Base-by-base conservation (phyloP, 768 basidiomycete species). In the Mycena albidolilacea region DNA sequence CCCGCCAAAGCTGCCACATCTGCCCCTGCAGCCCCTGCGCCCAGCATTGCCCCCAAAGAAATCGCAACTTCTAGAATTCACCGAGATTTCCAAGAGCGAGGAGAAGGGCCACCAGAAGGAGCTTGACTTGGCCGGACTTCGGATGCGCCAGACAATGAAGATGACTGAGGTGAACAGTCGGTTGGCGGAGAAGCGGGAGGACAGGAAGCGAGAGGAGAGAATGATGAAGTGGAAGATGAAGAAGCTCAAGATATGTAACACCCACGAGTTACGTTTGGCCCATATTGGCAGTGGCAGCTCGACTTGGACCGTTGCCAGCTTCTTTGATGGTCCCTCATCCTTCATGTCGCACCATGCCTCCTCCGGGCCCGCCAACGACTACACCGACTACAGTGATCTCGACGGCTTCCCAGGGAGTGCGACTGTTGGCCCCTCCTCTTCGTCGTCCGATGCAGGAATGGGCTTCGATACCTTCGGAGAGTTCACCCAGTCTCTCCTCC, bases 91-190 rank as follows among this genome's bases (percentile, higher is more conserved):
- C 23, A 71, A 71, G 64, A 14, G 6, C 7, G 70, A 71, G 21
- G 64, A 71, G 64, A 50, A 1, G 57, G 60, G 57, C 1, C 63
- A 64, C 12, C 69, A 70, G 55, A 64, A 58, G 17, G 69, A 71
- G 64, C 63, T 71, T 3, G 63, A 71, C 0, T 48, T 71, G 55
- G 70, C 70, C 0, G 14, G 43, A 2, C 30, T 71, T 14, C 44
- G 64, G 3, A 37, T 64, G 2, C 10, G 23, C 14, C 64, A 66
- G 19, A 3, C 10, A 1, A 39, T 66, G 21, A 61, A 38, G 58
- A 5, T 14, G 0, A n/a, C 23, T 0, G 64, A 71, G 21, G 19
- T 52, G 4, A 71, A 71, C 23, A 46, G 57, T 10, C 35, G 19
- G 17, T 11, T 52, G 8, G 3, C 4, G 15, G 58, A 23, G 30